phyloP scores from a whole-genome alignment of 805 yeast species.

The Starmerella cellae region DNA sequence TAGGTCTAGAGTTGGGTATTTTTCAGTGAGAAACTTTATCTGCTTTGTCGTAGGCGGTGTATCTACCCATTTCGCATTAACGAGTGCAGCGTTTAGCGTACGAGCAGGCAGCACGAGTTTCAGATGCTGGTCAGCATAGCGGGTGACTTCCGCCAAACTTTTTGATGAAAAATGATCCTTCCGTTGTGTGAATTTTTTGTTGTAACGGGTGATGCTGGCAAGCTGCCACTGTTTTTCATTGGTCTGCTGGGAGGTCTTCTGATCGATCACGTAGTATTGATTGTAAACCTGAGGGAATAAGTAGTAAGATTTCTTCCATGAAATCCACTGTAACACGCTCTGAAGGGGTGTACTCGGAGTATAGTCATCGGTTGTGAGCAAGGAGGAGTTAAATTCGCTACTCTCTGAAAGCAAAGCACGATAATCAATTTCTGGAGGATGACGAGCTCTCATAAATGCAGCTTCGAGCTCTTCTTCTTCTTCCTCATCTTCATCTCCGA shows the following conservation, averaged over 20 bases:
- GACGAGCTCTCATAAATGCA: background rate
- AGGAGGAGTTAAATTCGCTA: conserved; percentile 2
- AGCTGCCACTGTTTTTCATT: background rate
- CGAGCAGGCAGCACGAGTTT: background rate
- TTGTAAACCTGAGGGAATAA: conserved; percentile 5
- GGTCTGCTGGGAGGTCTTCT: background rate
- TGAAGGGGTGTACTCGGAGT: conserved; percentile 9
- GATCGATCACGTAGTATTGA: conserved; percentile 2
- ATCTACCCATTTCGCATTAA: background rate
- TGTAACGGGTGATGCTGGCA: background rate
- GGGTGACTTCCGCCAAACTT: conserved; percentile 2
- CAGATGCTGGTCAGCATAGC: conserved; percentile 4
- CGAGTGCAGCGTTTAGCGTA: background rate
- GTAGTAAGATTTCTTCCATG: conserved; percentile 8
- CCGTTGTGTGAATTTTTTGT: background rate
- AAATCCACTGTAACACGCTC: conserved; percentile 14
- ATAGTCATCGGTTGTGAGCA: conserved; percentile 4
- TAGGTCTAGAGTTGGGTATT: background rate
- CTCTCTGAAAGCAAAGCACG: conserved; percentile 1
- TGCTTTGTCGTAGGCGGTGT: conserved; percentile 1
- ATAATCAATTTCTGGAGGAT: conserved; percentile 2
- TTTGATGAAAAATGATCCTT: conserved; percentile 2
- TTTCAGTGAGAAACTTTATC: background rate
- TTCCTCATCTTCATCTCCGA: background rate
- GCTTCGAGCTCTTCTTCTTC: background rate